Percentiles rank a stretch among this genome's conserved stretches.
Evolutionary conservation across 768 basidiomycete species (phyloP).

Genomic region (Dentipellis sp.): DNA sequence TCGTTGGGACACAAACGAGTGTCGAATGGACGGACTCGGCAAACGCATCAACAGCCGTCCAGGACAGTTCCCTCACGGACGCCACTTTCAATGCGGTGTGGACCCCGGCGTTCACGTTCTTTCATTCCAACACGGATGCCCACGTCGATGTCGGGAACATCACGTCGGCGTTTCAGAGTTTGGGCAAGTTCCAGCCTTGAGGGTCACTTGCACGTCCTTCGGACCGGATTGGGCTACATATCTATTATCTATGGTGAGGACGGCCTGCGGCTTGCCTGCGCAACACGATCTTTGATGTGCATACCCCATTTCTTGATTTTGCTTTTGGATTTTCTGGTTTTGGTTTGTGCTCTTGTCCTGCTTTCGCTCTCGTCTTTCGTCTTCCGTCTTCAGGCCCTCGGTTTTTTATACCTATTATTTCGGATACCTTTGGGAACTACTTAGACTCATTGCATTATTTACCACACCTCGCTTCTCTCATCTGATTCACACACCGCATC

Average conservation of each 20-base stretch:
- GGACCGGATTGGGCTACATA: neutral
- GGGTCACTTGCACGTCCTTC: neutral
- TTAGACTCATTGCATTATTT: too few species aligned
- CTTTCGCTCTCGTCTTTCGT: constrained; percentile 1
- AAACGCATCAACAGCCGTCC: constrained; percentile 39
- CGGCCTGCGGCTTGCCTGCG: too few species aligned
- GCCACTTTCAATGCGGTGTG: constrained; percentile 39
- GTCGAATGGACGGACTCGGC: constrained; percentile 47
- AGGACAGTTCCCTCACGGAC: constrained; percentile 38
- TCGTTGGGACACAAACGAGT: constrained; percentile 27
- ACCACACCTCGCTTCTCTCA: neutral
- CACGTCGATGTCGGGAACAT: constrained; percentile 32
- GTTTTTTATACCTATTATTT: too few species aligned
- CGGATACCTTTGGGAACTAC: too few species aligned
- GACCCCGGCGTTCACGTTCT: constrained; percentile 30
- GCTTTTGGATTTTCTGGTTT: neutral
- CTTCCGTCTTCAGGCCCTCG: constrained; percentile 5
- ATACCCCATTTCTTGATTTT: neutral
- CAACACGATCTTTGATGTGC: neutral
- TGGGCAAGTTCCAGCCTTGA: constrained; percentile 13
- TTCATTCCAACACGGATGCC: constrained; percentile 18
- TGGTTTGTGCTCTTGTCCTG: neutral
- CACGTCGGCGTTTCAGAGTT: constrained; percentile 29
- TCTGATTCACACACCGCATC: neutral
- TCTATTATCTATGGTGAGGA: neutral